Evolutionary conservation across 768 basidiomycete species (phyloP).

Genomic region (Lentinula detonsa): DNA sequence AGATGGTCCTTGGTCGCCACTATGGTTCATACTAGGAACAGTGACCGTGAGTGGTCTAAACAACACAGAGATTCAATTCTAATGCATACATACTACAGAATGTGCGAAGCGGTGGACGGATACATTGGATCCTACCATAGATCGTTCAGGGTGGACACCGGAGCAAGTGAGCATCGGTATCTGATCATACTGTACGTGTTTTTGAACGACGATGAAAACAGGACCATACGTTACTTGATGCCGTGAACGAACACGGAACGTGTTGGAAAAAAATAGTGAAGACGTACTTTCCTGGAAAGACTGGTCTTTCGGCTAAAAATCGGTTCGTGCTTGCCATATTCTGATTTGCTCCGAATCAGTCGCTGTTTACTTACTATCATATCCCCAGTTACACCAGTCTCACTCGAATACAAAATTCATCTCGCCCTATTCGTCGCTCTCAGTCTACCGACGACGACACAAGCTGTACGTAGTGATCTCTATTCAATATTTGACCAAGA

Average conservation of each 20-base stretch:
- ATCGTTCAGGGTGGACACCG: conserved; percentile 50
- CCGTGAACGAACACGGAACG: conserved; percentile 50
- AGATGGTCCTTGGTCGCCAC: conserved; percentile 58
- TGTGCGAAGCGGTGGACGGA: conserved; percentile 61
- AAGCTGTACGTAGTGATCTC: background rate
- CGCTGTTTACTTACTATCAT: background rate
- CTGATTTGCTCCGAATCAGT: background rate
- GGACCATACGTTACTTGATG: conserved; percentile 47
- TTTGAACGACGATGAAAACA: conserved; percentile 14
- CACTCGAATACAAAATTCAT: background rate
- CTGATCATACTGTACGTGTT: background rate
- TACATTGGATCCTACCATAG: conserved; percentile 54
- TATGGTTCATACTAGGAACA: conserved; percentile 49
- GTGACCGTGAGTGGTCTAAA: conserved; percentile 41
- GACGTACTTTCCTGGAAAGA: conserved; percentile 54
- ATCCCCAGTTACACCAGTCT: conserved; percentile 5
- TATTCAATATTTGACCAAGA: background rate
- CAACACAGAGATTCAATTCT: conserved; percentile 7
- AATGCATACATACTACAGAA: conserved; percentile 26
- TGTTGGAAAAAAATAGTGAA: conserved; percentile 60
- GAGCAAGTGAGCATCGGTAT: conserved; percentile 34
- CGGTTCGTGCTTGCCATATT: conserved; percentile 28
- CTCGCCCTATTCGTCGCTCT: background rate
- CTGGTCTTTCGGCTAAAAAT: conserved; percentile 55
- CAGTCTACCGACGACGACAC: background rate